Evolutionary conservation across 352 stramenopile species (phyloP).

Genomic region (Peronospora farinosa): DNA sequence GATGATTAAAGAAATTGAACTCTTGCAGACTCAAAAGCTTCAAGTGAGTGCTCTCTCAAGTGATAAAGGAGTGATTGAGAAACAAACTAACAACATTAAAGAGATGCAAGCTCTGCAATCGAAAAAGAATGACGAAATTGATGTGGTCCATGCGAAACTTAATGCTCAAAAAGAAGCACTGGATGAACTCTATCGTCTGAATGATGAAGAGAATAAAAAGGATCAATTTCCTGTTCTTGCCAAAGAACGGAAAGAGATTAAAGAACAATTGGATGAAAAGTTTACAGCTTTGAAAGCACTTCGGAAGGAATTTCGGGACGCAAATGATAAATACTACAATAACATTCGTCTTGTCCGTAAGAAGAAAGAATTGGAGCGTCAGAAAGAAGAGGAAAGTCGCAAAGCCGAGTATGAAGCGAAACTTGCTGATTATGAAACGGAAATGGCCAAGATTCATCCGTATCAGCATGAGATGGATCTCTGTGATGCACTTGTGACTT

Average conservation of each 20-base stretch:
- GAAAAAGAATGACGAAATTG: constrained; percentile 93
- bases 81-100: constrained; percentile 76
- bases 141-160: constrained; percentile 90
- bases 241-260: constrained; percentile 87
- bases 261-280: constrained; percentile 89
- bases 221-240: constrained; percentile 76
- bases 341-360: constrained; percentile 83
- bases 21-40: constrained; percentile 85
- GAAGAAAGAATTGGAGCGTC: constrained; percentile 78
- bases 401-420: constrained; percentile 90
- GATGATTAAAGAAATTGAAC: constrained; percentile 95
- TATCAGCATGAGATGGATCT: constrained; percentile 95
- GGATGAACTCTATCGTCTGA: constrained; percentile 86
- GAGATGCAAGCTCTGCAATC: constrained; percentile 60
- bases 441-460: constrained; percentile 93
- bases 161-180: constrained; percentile 82
- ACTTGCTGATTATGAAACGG: constrained; percentile 93
- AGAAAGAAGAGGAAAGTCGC: constrained; percentile 74
- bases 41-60: constrained; percentile 75
- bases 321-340: constrained; percentile 93
- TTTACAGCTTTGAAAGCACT: constrained; percentile 84
- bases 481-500: constrained; percentile 90
- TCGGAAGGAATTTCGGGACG: constrained; percentile 85
- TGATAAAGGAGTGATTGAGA: constrained; percentile 81
- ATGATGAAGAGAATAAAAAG: constrained; percentile 85